Percentiles rank a stretch among this genome's conserved stretches.
Conservation (phyloP, 768 basidiomycete species). For the Lyophyllum semitale region DNA sequence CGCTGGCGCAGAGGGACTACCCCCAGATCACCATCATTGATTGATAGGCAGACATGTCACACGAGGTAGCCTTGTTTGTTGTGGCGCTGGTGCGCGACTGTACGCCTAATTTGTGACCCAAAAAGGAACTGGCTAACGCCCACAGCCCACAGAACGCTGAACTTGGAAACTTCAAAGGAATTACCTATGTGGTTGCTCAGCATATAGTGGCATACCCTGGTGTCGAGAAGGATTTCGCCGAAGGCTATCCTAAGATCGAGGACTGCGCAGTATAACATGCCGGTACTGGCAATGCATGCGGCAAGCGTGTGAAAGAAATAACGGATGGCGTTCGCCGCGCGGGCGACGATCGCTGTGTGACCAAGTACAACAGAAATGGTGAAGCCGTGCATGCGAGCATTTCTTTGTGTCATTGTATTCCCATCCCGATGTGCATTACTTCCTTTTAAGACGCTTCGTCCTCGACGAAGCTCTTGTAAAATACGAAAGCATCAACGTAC, state of each 20-base stretch:
- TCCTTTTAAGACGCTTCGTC: too few relatives aligned
- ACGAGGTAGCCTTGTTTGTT: not conserved
- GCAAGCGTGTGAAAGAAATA: not conserved
- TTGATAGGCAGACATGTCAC: not conserved
- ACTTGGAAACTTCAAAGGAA: not conserved
- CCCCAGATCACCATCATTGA: not conserved
- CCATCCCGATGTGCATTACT: too few relatives aligned
- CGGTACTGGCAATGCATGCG: not conserved
- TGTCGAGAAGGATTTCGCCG: too few relatives aligned
- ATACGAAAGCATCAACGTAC: constrained; percentile 84
- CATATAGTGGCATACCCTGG: not conserved
- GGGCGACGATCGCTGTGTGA: not conserved
- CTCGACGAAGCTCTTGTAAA: constrained; percentile 75
- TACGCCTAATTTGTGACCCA: not conserved
- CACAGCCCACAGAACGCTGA: not conserved
- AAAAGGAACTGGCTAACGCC: not conserved
- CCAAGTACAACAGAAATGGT: not conserved
- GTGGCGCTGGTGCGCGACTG: not conserved
- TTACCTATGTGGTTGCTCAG: not conserved
- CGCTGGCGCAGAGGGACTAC: not conserved
- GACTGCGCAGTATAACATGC: too few relatives aligned
- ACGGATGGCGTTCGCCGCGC: not conserved
- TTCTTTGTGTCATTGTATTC: too few relatives aligned
- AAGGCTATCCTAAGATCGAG: too few relatives aligned
- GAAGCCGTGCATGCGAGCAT: too few relatives aligned